Base-by-base conservation (phyloP, 805 yeast species). In the Candida berthetii region DNA sequence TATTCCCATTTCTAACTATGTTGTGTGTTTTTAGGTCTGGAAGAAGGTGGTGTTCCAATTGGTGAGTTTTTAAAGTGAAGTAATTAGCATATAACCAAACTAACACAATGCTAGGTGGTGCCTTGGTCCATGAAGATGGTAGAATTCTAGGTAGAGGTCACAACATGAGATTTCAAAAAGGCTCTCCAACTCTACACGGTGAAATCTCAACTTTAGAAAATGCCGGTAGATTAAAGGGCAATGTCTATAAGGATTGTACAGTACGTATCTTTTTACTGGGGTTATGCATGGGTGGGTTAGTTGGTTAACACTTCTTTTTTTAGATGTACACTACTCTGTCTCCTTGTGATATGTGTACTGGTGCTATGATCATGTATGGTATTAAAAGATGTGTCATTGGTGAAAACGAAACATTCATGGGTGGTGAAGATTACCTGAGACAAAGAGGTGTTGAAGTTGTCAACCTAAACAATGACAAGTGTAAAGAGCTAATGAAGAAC, bases 311-410 rank as follows among this genome's bases (percentile, higher is more conserved):
- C n/a, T n/a, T n/a, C n/a, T n/a, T n/a, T n/a, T 27, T 27, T 10
- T 27, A 27, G 59, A 75, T 88, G 76, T 91, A 89, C 65, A 89
- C 97, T 25, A 85, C 96, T 0, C 68, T 91, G 49, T 85, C 96
- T 7, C 97, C 98, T 3, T 91, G 98, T 61, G 74, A 81, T 50
- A 91, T 91, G 97, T 91, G 98, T 61, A 78, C 93, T 4, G 98
- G 98, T 17, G 95, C 97, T 6, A 85, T 91, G 48, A 55, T 91
- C 40, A 69, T 91, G 72, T 91, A 89, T 65, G 96, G 96, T 33
- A 74, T 91, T 50, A 81, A 82, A 54, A 73, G 97, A 48, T 83
- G 87, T 34, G 97, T 91, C 0, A 54, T 89, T 61, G 96, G 96
- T 25, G 99, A 91, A 60, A 89, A 89, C 63, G 76, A 65, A 42